Evolutionary conservation across 139 green algal genomes (phyloP), one percentile per base, ranked within the genome.

Genomic region (Micromonas pusilla): DNA sequence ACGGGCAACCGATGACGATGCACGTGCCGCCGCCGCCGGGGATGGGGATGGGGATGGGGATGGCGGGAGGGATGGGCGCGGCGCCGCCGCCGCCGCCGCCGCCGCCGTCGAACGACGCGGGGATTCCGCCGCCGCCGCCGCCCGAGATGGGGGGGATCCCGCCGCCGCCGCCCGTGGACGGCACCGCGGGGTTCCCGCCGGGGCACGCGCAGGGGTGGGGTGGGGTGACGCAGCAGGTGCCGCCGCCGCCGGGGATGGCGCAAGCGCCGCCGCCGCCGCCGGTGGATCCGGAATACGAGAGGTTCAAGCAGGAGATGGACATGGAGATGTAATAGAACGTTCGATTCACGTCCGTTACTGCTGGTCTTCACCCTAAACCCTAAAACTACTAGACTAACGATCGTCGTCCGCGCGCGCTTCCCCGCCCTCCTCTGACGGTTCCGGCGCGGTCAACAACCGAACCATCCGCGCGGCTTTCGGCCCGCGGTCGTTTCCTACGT

Each of bases 401-500:
- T 68, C 62, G 25, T 68, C 26, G 62, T 68, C 26, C 20, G 52
- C 52, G 52, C 20, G 19, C 16, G 16, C 52, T 16, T 20, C 16
- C 52, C 16, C 20, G 62, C 20, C n/a, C 9, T 73, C 20, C 20
- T 9, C 19, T 16, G 31, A 45, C 13, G 13, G 5, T 23, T 73
- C 66, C 30, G 66, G 33, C 66, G 66, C 66, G 66, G 20, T 25
- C 20, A 73, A 13, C 13, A 52, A 5, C 16, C 13, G 31, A 20
- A 73, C 25, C 66, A 73, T 73, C 20, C 66, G 66, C 66, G 6
- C 9, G 5, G 25, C 20, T 13, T 73, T 73, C 33, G 16, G 20
- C 66, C 31, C 66, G 13, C 66, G 31, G 23, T 73, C 66, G 66
- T 73, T 73, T 5, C 66, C 66, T 4, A 85, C 80, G 39, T 64